phyloP scores from a whole-genome alignment of 2,329 filamentous ascomycete genomes.

The Coccinonectria pachysandricola region DNA sequence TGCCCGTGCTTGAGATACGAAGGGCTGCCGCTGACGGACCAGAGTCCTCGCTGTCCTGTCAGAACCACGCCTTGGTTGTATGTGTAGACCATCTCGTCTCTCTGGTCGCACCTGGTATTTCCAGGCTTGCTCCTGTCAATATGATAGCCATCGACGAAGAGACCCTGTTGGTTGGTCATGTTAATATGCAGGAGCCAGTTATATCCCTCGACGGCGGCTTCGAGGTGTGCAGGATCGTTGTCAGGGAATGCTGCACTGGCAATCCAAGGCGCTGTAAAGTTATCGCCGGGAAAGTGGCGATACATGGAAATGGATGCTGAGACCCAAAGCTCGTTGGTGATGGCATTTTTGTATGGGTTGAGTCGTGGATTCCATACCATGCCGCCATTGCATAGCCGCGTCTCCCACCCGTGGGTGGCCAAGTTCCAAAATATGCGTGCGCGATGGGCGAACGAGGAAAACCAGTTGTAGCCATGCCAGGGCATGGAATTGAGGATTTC shows the following conservation, averaged over 20 bases:
- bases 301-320: conserved; percentile 84
- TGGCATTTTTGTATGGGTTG: conserved; percentile 86
- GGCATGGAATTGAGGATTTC: conserved; percentile 30
- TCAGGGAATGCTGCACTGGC: conserved; percentile 14
- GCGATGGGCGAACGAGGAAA: conserved; percentile 68
- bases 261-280: conserved; percentile 58
- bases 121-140: conserved; percentile 52
- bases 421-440: conserved; percentile 80
- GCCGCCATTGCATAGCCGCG: conserved; percentile 68
- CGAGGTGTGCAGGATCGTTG: conserved; percentile 55
- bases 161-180: conserved; percentile 66
- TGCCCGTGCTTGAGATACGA: conserved; percentile 73
- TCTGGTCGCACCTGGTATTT: conserved; percentile 64
- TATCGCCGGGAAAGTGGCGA: conserved; percentile 73
- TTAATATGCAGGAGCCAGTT: conserved; percentile 68
- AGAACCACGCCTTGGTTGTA: conserved; percentile 93
- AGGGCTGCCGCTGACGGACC: conserved; percentile 62
- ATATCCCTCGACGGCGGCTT: conserved; percentile 68
- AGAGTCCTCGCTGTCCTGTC: conserved; percentile 70
- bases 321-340: conserved; percentile 87
- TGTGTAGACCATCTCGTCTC: conserved; percentile 85
- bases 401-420: conserved; percentile 72
- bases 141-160: conserved; percentile 86
- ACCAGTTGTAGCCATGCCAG: conserved; percentile 74
- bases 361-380: conserved; percentile 84